Evolutionary conservation across 1,139 yeast species (phyloP).

Genomic region (Magnusiomyces suaveolens): DNA sequence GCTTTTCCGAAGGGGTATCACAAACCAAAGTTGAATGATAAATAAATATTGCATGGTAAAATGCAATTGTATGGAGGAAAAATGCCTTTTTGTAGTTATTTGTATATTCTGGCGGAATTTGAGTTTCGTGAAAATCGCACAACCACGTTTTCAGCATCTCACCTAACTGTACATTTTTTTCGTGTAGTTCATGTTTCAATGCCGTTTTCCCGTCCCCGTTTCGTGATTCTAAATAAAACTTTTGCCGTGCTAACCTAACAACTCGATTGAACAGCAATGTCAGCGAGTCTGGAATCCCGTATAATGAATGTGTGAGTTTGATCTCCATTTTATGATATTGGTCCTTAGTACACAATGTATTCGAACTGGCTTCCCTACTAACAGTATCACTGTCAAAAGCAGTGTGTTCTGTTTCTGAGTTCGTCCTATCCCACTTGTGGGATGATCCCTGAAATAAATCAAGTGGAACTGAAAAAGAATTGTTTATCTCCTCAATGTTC

Average conservation of each 20-base stretch:
- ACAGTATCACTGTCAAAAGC: no score
- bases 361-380: no score
- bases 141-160: slow-evolving; percentile 11
- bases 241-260: slow-evolving; percentile 48
- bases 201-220: neutral
- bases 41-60: slow-evolving; percentile 61
- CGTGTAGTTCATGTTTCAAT: neutral
- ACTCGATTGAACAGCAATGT: slow-evolving; percentile 49
- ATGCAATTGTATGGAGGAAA: slow-evolving; percentile 55
- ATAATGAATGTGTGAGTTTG: slow-evolving; percentile 69
- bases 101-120: neutral
- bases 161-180: neutral
- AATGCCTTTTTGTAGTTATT: neutral
- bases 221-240: slow-evolving; percentile 37
- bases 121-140: neutral
- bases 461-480: neutral
- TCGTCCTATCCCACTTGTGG: no score
- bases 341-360: neutral
- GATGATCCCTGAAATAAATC: no score
- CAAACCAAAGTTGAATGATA: slow-evolving; percentile 63
- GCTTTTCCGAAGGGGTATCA: slow-evolving; percentile 40
- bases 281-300: slow-evolving; percentile 76
- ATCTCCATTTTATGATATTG: slow-evolving; percentile 28
- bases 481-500: neutral
- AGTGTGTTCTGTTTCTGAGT: no score